Evolutionary conservation across 2,329 filamentous ascomycete species (phyloP).

Genomic region (Sclerotinia sclerotiorum): DNA sequence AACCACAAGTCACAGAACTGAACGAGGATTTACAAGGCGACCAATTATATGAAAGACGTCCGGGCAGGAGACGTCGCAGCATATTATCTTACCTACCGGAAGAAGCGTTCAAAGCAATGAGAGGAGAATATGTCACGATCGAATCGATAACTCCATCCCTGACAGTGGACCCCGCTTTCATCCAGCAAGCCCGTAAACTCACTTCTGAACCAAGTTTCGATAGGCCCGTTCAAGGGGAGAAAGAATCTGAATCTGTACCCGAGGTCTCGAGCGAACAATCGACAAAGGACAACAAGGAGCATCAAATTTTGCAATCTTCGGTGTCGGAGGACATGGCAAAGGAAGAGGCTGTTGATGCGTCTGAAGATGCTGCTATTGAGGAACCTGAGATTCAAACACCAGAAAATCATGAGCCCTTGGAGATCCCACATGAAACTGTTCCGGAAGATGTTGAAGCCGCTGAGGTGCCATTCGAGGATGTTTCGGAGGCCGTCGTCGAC

Average conservation of each 20-base stretch:
- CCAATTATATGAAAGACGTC: not conserved
- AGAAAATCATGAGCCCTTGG: not conserved
- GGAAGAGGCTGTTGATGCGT: not conserved
- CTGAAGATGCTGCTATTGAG: not conserved
- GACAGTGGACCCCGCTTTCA: not conserved
- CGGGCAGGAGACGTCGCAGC: slow-evolving; percentile 11
- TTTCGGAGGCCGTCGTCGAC: not conserved
- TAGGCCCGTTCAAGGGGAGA: not conserved
- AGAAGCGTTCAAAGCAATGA: slow-evolving; percentile 12
- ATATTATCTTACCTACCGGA: slow-evolving; percentile 12
- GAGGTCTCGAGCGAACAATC: not conserved
- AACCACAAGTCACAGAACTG: not conserved
- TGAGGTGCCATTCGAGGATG: not conserved
- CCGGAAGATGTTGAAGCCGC: not conserved
- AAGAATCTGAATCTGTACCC: no score
- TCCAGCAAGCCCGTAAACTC: not conserved
- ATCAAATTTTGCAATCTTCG: slow-evolving; percentile 15
- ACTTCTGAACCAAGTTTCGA: not conserved
- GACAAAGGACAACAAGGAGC: slow-evolving; percentile 37
- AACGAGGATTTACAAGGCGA: not conserved
- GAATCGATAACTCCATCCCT: slow-evolving; percentile 1
- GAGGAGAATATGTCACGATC: not conserved
- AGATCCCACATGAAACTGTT: not conserved
- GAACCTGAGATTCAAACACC: not conserved
- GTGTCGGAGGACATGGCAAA: not conserved